Base-by-base conservation (phyloP, 257 asterid genomes). In the Solanum lycopersicoides region DNA sequence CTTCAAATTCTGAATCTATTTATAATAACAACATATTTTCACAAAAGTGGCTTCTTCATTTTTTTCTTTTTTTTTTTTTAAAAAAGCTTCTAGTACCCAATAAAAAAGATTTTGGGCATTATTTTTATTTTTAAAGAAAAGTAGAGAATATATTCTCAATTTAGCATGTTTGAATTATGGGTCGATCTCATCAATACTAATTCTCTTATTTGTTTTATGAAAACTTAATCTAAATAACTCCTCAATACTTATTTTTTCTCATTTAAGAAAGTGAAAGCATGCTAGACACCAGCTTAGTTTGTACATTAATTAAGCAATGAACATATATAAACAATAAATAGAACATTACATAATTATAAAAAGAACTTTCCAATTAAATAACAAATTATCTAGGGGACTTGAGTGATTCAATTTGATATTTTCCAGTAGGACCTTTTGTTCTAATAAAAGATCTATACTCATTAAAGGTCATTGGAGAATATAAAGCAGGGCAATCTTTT, bases 361-460 rank as follows among this genome's bases (percentile, higher is more conserved):
- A n/a, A n/a, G 9, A 14, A 76, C 59, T 41, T 76, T 42, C 56
- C 14, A 42, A 76, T 4, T 15, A 76, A 13, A 59, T 4, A 25
- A 77, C 2, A n/a, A 72, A 37, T 56, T 82, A 89, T 71, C 25
- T 37, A 3, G 92, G 92, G 59, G 89, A 87, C 18, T 86, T 80
- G 0, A 90, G 87, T 20, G 90, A 91, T 74, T 90, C 91, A 21
- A 91, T 85, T 83, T 90, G 93, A 45, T 82, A 84, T 87, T 91
- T 90, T 53, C 93, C 92, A 45, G 76, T 34, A 65, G 83, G 93
- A 63, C 93, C 93, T 15, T 45, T 86, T 28, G 86, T 89, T 88
- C 93, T 88, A 2, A 91, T 90, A 82, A 87, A 90, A 53, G 74
- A 28, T 65, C 93, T 90, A 35, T 91, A 91, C 21, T 91, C 88